Evolutionary conservation across 83 land plant genomes (phyloP).

Genomic region (Thuja plicata): DNA sequence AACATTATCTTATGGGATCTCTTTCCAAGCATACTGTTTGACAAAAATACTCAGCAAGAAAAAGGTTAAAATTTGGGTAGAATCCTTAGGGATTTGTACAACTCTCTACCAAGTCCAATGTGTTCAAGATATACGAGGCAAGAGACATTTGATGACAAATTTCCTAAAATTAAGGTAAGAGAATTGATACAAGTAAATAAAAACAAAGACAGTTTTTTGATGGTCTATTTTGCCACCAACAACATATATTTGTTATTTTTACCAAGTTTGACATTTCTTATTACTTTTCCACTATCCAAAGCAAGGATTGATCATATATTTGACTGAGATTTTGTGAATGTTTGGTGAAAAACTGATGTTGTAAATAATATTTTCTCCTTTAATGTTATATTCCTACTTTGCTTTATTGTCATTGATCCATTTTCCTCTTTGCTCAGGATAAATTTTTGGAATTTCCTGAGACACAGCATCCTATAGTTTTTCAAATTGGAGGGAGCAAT

Average conservation of each 20-base stretch:
- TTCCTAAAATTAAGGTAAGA: too few relatives aligned
- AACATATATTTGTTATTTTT: neutral
- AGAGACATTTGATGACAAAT: too few relatives aligned
- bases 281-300: neutral
- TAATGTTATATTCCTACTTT: neutral
- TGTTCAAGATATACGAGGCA: too few relatives aligned
- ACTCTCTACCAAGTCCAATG: too few relatives aligned
- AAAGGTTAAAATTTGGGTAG: too few relatives aligned
- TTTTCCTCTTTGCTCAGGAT: constrained; percentile 51
- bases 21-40: too few relatives aligned
- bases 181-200: too few relatives aligned
- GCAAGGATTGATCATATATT: neutral
- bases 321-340: neutral
- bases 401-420: neutral
- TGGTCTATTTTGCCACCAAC: neutral
- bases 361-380: neutral
- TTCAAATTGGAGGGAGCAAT: constrained; percentile 94
- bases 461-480: constrained; percentile 90
- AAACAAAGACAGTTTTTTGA: too few relatives aligned
- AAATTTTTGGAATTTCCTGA: constrained; percentile 79
- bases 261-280: neutral
- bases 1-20: too few relatives aligned
- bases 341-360: neutral
- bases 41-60: too few relatives aligned
- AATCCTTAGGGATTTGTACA: too few relatives aligned